Evolutionary conservation across 176 grass and related monocot genomes (phyloP).

Genomic region (Poa annua): DNA sequence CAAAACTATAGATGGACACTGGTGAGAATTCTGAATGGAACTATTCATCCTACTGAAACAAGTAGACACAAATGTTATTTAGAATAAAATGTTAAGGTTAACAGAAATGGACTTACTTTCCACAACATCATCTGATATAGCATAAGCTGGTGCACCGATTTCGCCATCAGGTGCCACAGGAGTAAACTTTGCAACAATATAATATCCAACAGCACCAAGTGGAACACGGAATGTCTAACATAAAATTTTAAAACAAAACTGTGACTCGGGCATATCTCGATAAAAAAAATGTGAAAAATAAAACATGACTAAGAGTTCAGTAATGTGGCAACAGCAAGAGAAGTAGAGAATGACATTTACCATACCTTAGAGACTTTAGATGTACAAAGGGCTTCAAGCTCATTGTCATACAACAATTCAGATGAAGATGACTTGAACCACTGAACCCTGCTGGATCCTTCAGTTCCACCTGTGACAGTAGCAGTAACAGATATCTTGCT

Average conservation of each 20-base stretch:
- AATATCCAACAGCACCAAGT: conserved; percentile 74
- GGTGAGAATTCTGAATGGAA: conserved; percentile 16
- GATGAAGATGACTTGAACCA: conserved; percentile 84
- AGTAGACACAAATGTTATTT: not conserved
- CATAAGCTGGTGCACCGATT: conserved; percentile 87
- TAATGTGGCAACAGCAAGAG: conserved; percentile 15
- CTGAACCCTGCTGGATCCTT: conserved; percentile 87
- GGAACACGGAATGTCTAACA: conserved; percentile 84
- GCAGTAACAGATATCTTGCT: conserved; percentile 75
- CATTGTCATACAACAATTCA: conserved; percentile 66
- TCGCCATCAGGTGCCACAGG: conserved; percentile 86
- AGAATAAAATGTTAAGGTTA: conserved; percentile 12
- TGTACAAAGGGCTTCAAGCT: conserved; percentile 75
- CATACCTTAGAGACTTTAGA: conserved; percentile 89
- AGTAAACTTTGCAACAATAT: conserved; percentile 92
- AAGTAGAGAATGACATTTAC: conserved; percentile 38
- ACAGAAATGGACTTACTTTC: conserved; percentile 70
- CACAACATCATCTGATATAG: conserved; percentile 68
- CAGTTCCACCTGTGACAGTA: conserved; percentile 77
- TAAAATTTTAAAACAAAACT: conserved; percentile 29
- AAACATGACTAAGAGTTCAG: conserved; percentile 17
- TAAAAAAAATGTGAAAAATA: conserved; percentile 41
- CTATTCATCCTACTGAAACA: not conserved
- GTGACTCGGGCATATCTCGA: conserved; percentile 19
- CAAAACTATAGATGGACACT: conserved; percentile 13